Evolutionary conservation across 176 grass and related monocot species (phyloP).

Genomic region (Eremochloa ophiuroides): DNA sequence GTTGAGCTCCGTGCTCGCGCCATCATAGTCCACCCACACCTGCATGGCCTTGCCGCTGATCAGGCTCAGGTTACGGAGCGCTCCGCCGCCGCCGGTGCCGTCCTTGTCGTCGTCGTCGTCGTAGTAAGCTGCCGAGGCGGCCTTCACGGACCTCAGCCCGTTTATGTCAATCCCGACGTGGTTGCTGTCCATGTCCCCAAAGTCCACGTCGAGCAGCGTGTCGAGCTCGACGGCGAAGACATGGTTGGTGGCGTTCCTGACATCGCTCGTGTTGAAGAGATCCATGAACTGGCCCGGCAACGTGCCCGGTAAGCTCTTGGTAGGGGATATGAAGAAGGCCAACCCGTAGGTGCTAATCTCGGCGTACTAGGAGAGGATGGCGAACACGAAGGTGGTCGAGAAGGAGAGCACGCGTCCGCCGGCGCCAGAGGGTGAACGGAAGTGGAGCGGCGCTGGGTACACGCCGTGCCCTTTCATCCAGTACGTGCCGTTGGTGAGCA

Average conservation of each 20-base stretch:
- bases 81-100: background rate
- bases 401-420: background rate
- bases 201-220: slow-evolving; percentile 3
- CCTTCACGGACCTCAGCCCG: background rate
- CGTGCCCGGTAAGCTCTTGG: background rate
- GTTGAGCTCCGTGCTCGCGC: background rate
- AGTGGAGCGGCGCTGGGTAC: background rate
- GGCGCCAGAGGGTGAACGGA: background rate
- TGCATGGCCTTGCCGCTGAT: background rate
- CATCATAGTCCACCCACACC: background rate
- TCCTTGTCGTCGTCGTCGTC: background rate
- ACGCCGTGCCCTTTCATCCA: background rate
- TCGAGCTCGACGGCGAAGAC: slow-evolving; percentile 50
- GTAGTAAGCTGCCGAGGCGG: background rate
- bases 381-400: background rate
- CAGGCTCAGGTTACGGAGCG: background rate
- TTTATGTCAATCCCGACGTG: slow-evolving; percentile 10
- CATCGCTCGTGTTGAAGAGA: background rate
- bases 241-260: slow-evolving; percentile 31
- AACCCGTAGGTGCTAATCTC: background rate
- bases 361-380: background rate
- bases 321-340: background rate
- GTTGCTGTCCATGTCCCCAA: background rate
- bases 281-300: background rate
- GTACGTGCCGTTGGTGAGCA: background rate